Conservation (phyloP, 2,329 filamentous ascomycete genomes). For the Calonectria honghensis region DNA sequence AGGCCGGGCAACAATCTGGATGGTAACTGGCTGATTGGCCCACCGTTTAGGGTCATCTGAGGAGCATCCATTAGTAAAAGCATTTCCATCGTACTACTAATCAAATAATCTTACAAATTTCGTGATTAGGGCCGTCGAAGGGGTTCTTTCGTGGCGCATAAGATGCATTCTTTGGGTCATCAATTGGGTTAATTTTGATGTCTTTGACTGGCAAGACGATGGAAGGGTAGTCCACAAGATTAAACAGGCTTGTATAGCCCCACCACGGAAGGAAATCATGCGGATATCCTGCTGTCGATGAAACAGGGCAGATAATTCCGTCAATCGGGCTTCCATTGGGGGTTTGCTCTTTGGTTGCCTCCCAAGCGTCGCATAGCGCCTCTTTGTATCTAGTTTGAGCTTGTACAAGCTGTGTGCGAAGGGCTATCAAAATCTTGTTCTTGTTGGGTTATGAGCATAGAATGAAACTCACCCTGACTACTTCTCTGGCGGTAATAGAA, state of each 20-base stretch:
- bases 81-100: neutral
- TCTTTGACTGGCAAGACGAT: neutral
- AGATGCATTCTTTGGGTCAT: neutral
- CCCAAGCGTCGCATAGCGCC: neutral
- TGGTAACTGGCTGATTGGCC: neutral
- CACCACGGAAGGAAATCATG: constrained; percentile 8
- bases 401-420: neutral
- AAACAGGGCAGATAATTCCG: constrained; percentile 2
- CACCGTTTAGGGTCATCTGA: neutral
- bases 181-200: neutral
- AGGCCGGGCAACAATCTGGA: neutral
- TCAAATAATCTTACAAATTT: neutral
- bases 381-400: constrained; percentile 1
- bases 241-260: constrained; percentile 7
- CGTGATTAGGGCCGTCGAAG: neutral
- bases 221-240: constrained; percentile 6
- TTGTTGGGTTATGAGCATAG: fast-evolving
- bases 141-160: neutral
- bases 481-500: neutral
- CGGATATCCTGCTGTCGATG: neutral
- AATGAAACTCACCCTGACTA: neutral
- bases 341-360: neutral
- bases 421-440: no score
- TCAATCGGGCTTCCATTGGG: neutral
- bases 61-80: no score